Evolutionary conservation across 1,284 basidiomycete species (phyloP), one percentile per base, ranked within the genome.

Genomic region (Caloboletus firmus): DNA sequence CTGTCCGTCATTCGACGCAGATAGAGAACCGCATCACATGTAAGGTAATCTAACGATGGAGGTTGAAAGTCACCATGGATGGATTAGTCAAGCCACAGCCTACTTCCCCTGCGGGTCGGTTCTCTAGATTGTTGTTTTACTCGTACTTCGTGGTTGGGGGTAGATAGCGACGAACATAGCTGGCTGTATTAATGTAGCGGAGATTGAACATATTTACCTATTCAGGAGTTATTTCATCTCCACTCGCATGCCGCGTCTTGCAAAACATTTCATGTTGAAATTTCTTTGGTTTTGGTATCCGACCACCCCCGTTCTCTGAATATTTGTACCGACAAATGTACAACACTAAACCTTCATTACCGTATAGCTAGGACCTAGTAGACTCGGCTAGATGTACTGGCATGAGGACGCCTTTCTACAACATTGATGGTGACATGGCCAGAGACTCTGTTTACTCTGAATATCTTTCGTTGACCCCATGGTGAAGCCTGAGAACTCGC

Each of bases 391-490:
- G 64, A 53, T 10, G 52, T 35, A 15, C 49, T 44, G 12, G 55
- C 26, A 3, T 47, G 37, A 13, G 52, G 42, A 18, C 35, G 24
- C 34, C 12, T 34, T 5, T 62, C 58, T 18, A n/a, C 42, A 24
- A 30, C 12, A 31, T 34, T 44, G 1, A 39, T 41, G 8, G 47
- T 4, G 12, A 45, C 8, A 15, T 52, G 42, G 7, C 31, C 42
- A 20, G 41, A 12, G 7, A 18, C 13, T 35, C 48, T 52, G 22
- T 44, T 47, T n/a, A 57, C 22, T 36, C 47, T 37, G 24, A 26
- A 52, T 45, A 68, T 54, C 54, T 24, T 59, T 43, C 68, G 55
- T 11, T 24, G 44, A 5, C 59, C 55, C 69, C 69, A 71, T 12
- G 55, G 58, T 36, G 49, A 18, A 22, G 30, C 56, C 35, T 55